Percentiles rank a stretch among this genome's conserved stretches.
Evolutionary conservation across 2,329 filamentous ascomycete species (phyloP).

Genomic region (Botryotinia convoluta): DNA sequence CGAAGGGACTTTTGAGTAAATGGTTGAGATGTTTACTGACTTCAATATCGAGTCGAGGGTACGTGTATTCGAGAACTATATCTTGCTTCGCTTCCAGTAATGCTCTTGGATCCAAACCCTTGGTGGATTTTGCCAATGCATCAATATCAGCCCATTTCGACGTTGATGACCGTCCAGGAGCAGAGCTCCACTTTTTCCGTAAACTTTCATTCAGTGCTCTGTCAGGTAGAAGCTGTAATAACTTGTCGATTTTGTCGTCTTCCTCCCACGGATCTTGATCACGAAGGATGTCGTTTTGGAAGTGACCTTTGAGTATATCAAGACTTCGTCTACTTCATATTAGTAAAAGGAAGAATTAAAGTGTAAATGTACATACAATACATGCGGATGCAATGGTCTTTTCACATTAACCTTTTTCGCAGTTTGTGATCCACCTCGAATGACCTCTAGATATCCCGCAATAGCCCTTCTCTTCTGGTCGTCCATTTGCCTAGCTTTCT

Average conservation of each 20-base stretch:
- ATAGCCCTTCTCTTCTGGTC: conserved; percentile 83
- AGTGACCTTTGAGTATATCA: conserved; percentile 78
- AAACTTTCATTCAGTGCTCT: conserved; percentile 72
- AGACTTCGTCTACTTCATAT: conserved; percentile 65
- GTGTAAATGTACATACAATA: conserved; percentile 54
- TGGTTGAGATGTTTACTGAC: conserved; percentile 98
- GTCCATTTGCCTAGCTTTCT: conserved; percentile 76
- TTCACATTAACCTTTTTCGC: conserved; percentile 84
- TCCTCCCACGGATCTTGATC: conserved; percentile 83
- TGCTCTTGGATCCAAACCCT: conserved; percentile 67
- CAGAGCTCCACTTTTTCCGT: conserved; percentile 85
- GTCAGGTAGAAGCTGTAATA: conserved; percentile 84
- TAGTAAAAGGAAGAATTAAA: conserved; percentile 13
- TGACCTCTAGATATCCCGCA: conserved; percentile 82
- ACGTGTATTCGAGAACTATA: conserved; percentile 95
- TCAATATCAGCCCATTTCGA: conserved; percentile 97
- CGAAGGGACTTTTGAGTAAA: conserved; percentile 94
- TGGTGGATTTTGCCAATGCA: conserved; percentile 71
- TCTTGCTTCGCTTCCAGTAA: conserved; percentile 92
- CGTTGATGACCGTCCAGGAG: conserved; percentile 70
- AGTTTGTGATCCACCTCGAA: conserved; percentile 81
- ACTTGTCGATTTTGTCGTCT: conserved; percentile 67
- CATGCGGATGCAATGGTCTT: conserved; percentile 84
- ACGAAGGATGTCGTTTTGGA: conserved; percentile 76
- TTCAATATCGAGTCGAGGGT: conserved; percentile 92